Evolutionary conservation across 225 moss, liverwort and hornwort genomes (phyloP).

Genomic region (Anthoceros angustus): DNA sequence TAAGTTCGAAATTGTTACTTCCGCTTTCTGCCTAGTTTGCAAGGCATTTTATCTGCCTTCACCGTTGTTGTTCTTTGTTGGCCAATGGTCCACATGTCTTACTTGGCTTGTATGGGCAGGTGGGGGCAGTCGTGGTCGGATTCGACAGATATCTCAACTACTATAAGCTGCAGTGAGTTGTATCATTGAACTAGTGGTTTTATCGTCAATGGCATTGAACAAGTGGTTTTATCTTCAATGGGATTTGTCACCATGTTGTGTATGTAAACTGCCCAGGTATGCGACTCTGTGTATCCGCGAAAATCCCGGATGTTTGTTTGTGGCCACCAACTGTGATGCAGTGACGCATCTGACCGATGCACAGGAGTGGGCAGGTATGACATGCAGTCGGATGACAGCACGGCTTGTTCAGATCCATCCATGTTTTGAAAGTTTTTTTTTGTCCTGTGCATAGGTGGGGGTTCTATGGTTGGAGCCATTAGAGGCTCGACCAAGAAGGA

Average conservation of each 20-base stretch:
- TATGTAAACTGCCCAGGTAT: slow-evolving; percentile 29
- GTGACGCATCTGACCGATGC: slow-evolving; percentile 87
- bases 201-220: background rate
- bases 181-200: background rate
- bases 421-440: background rate
- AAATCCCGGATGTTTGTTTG: slow-evolving; percentile 90
- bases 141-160: slow-evolving; percentile 91
- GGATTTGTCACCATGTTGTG: background rate
- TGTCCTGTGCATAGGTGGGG: slow-evolving; percentile 31
- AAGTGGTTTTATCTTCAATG: background rate
- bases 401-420: background rate
- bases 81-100: background rate
- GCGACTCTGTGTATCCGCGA: slow-evolving; percentile 89
- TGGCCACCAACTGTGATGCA: slow-evolving; percentile 95
- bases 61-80: slow-evolving; percentile 1
- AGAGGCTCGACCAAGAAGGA: slow-evolving; percentile 80
- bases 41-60: background rate
- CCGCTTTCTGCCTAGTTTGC: background rate
- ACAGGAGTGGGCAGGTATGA: slow-evolving; percentile 68
- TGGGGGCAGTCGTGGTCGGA: slow-evolving; percentile 93
- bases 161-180: slow-evolving; percentile 93
- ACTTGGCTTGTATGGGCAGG: slow-evolving; percentile 22
- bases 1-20: slow-evolving; percentile 5
- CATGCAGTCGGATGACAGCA: background rate
- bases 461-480: slow-evolving; percentile 75